Conservation (phyloP, 2,329 filamentous ascomycete genomes). For the Cordyceps fumosorosea region DNA sequence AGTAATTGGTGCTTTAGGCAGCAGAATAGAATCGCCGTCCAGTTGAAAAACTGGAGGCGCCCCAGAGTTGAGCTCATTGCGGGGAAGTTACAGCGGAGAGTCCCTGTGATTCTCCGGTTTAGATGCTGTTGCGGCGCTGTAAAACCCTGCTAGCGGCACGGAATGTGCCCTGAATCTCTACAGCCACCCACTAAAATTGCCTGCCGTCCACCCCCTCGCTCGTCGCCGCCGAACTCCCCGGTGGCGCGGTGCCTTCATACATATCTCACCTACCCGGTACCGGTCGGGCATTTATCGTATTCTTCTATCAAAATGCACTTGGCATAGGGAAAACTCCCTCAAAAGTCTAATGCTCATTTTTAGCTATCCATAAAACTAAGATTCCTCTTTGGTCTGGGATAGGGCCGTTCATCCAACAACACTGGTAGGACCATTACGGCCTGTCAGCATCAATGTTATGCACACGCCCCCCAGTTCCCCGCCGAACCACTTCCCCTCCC, state of each 20-base stretch:
- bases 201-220: not conserved
- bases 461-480: constrained; percentile 10
- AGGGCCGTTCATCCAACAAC: no score
- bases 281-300: no score
- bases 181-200: not conserved
- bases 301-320: no score
- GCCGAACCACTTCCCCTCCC: not conserved
- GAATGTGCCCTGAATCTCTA: constrained; percentile 1
- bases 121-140: not conserved
- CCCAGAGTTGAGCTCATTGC: constrained; percentile 2
- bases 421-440: not conserved
- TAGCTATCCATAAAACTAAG: no score
- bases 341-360: no score
- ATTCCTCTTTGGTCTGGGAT: no score
- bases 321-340: no score
- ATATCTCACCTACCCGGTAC: no score
- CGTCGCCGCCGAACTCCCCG: constrained; percentile 5
- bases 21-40: not conserved
- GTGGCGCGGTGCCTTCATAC: no score
- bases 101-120: not conserved
- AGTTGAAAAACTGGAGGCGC: constrained; percentile 8
- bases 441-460: not conserved
- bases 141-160: not conserved
- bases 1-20: not conserved
- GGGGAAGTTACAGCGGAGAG: constrained; percentile 3